Base-by-base conservation (phyloP, 1,284 basidiomycete genomes). In the Tylopilus sp. region DNA sequence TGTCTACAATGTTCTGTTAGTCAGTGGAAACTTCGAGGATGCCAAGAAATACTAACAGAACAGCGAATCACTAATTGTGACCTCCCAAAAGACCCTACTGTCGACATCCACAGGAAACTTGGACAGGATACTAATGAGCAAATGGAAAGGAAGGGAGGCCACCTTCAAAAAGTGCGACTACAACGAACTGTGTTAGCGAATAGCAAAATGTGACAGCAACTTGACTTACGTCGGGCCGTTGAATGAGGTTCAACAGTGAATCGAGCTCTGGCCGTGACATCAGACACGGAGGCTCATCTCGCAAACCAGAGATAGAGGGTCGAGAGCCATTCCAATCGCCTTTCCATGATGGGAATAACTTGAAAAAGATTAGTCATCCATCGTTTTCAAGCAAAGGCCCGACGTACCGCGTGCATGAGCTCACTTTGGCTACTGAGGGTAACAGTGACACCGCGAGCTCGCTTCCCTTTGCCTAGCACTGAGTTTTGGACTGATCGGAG, bases 101-200 rank as follows among this genome's bases (percentile, higher is more conserved):
- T 89, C 86, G 26, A 81, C 74, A 60, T 89, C 86, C 26, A 77
- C 72, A 0, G 88, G 88, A 70, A 90, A 88, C 69, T 90, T 92
- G 59, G 78, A 80, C 56, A 92, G 66, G 44, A 89, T 77, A 53
- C 85, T 86, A 50, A 84, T 77, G 43, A 92, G 75, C 10, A 80
- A 82, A 66, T 90, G 82, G 75, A 88, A 91, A 1, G 89, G 90
- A 42, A 92, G 76, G 1, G 81, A 85, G 8, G 88, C 85, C 28
- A 88, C 86, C 72, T 92, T 92, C 59, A 92, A 74, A 74, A 91
- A 92, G 66, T 89, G 89, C 28, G 88, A 84, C 88, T 90, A 57
- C 52, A 50, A 47, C 35, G 19, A 43, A 43, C 28, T 17, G 25
- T 39, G 43, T 66, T 14, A 62, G 25, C 50, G 25, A 41, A 11